Evolutionary conservation across 371 early-diverging fungal species (phyloP).

Genomic region (Haplosporangium sp.): DNA sequence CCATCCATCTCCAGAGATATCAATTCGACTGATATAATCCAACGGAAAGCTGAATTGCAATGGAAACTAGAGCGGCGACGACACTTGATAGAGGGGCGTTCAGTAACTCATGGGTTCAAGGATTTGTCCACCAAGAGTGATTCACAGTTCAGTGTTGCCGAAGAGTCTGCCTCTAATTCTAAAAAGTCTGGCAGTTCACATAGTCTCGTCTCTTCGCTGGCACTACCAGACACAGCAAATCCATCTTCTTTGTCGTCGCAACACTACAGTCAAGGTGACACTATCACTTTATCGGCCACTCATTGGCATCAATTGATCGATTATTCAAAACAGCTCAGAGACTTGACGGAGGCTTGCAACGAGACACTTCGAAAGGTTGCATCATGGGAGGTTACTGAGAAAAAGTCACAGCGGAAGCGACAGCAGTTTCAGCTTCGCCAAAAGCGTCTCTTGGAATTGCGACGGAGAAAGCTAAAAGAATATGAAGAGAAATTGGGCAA

Average conservation of each 20-base stretch:
- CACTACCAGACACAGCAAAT: not conserved
- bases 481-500: not conserved
- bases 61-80: not conserved
- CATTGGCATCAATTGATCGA: constrained; percentile 27
- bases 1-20: constrained; percentile 42
- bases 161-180: constrained; percentile 7
- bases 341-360: constrained; percentile 12
- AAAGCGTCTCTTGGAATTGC: constrained; percentile 7
- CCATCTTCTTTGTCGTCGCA: not conserved
- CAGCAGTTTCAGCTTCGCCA: constrained; percentile 4
- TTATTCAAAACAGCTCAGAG: constrained; percentile 24
- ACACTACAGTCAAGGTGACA: constrained; percentile 5
- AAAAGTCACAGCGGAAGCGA: constrained; percentile 6
- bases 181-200: not conserved
- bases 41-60: constrained; percentile 10
- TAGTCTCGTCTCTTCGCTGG: not conserved
- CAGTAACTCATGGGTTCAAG: constrained; percentile 3
- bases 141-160: constrained; percentile 16
- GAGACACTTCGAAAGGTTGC: constrained; percentile 12
- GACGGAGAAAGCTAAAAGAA: constrained; percentile 5
- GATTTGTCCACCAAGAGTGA: not conserved
- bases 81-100: not conserved
- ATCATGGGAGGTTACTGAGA: constrained; percentile 21
- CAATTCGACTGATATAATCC: constrained; percentile 25
- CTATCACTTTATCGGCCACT: constrained; percentile 7